Evolutionary conservation across 1,139 yeast genomes (phyloP), one percentile per base, ranked within the genome.

Genomic region (Yamadazyma diddensiae): DNA sequence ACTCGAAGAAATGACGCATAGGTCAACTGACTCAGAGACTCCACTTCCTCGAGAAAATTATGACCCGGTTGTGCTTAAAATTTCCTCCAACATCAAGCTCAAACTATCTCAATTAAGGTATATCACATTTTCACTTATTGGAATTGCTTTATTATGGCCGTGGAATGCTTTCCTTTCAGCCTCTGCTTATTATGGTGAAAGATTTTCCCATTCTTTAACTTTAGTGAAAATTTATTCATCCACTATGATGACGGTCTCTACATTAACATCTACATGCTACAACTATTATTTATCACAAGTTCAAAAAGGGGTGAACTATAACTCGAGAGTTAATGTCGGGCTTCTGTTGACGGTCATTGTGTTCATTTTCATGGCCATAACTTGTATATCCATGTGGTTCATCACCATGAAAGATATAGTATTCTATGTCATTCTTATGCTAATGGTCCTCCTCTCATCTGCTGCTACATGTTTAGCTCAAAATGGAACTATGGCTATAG

Each of bases 111-210:
- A 60, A 34, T 52, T 79, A 15, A 72, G 72, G 33, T 86, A 85
- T 50, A 28, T 71, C 13, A 76, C 94, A 0, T 86, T 82, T 49
- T 53, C 80, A 19, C 47, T 76, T n/a, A 70, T 85, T 8, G 97
- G 96, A 0, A 63, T 83, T 6, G 82, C 92, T 0, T 62, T 84
- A 23, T 67, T 92, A 25, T 92, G 97, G 97, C 97, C 98, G 0
- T 92, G 97, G 97, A 92, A 92, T 63, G 79, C 94, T 45, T 82
- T 88, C 46, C 62, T 92, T 7, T 80, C 94, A 1, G 96, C 97
- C 0, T 75, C 94, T 0, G 84, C 85, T 4, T 88, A 85, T 57
- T 87, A 87, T 52, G 76, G 77, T 22, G 75, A 73, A 33, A 59
- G 92, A 31, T 81, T 90, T 41, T 62, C 66, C 14, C 69, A 66